phyloP scores from a whole-genome alignment of 225 moss, liverwort and hornwort genomes.

The Physcomitrellopsis africana region DNA sequence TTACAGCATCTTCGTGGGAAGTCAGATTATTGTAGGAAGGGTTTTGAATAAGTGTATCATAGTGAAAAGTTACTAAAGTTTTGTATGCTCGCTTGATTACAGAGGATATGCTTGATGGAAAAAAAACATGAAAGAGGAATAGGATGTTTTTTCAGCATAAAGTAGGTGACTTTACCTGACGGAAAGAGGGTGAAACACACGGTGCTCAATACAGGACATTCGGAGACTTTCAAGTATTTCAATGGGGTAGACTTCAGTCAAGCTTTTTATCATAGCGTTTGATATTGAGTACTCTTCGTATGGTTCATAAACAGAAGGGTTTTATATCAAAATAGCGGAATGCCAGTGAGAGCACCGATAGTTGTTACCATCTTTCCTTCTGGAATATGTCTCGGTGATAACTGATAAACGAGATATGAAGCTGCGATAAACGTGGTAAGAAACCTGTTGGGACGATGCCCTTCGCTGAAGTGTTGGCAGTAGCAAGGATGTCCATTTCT shows the following conservation, averaged over 20 bases:
- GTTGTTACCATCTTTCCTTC: constrained; percentile 11
- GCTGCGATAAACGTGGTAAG: constrained; percentile 35
- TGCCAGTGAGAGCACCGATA: constrained; percentile 12
- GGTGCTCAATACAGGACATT: constrained; percentile 8
- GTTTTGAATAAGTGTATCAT: background rate
- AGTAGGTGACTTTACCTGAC: constrained; percentile 5
- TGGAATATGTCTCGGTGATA: constrained; percentile 22
- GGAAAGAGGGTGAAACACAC: constrained; percentile 22
- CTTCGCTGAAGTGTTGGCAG: constrained; percentile 9
- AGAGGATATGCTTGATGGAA: constrained; percentile 15
- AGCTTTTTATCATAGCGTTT: background rate
- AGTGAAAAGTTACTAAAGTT: constrained; percentile 2
- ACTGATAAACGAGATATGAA: constrained; percentile 11
- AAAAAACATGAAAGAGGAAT: constrained; percentile 21
- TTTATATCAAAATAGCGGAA: background rate
- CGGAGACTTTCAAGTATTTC: background rate
- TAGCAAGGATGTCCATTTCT: background rate
- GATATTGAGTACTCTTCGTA: constrained; percentile 6
- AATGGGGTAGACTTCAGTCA: background rate
- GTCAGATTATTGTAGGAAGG: background rate
- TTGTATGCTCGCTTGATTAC: background rate
- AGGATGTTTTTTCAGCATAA: background rate
- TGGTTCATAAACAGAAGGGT: constrained; percentile 12
- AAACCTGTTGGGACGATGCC: constrained; percentile 10
- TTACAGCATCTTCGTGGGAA: background rate